These are phyloP conservation scores for Macrocybe gigantea DNA, from an alignment of 768 basidiomycete genomes.

Conservation along the genomic window DNA sequence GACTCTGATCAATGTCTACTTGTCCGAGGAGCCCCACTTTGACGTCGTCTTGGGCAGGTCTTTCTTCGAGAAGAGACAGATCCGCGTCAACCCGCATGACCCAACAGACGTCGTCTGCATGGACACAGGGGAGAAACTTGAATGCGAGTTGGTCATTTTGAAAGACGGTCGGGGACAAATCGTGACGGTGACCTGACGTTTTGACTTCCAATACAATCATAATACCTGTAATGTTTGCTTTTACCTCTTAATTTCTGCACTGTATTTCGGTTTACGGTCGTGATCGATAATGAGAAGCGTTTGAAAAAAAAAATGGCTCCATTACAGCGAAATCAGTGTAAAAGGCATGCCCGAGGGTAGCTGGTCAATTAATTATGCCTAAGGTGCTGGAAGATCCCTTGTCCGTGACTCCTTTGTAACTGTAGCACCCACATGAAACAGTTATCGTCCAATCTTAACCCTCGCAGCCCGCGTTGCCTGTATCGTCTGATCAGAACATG, in stretches of 20 bases:
- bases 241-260: background rate
- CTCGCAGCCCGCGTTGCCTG: conserved; percentile 41
- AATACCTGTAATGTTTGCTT: background rate
- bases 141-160: conserved; percentile 87
- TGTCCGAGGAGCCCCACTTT: conserved; percentile 94
- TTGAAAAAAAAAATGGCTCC: too few relatives aligned
- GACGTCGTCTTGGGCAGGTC: conserved; percentile 89
- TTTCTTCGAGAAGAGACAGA: conserved; percentile 77
- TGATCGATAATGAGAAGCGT: too few relatives aligned
- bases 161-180: conserved; percentile 89
- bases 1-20: conserved; percentile 61
- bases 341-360: too few relatives aligned
- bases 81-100: conserved; percentile 78
- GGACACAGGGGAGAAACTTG: conserved; percentile 88
- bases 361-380: too few relatives aligned
- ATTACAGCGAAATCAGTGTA: too few relatives aligned
- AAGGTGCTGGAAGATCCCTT: too few relatives aligned
- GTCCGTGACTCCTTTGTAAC: too few relatives aligned
- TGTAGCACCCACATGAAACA: background rate
- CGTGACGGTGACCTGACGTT: conserved; percentile 72
- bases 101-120: conserved; percentile 87
- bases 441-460: conserved; percentile 27
- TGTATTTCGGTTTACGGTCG: too few relatives aligned
- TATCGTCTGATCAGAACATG: conserved; percentile 4
- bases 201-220: background rate